Conservation (phyloP, 495 filamentous ascomycete genomes). For the Thozetella sp. region DNA sequence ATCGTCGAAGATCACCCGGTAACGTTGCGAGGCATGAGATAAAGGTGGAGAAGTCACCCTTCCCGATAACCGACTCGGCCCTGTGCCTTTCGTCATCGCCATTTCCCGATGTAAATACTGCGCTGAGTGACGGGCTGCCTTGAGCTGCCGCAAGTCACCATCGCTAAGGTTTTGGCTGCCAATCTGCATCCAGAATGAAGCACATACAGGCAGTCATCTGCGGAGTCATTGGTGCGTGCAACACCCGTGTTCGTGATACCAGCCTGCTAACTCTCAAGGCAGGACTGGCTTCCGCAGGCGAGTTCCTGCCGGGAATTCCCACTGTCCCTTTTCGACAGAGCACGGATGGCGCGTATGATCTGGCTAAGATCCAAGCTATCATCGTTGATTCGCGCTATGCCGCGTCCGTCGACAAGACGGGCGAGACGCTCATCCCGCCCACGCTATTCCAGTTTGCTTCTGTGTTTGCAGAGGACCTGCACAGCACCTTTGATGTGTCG, state of each 20-base stretch:
- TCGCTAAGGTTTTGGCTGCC: background rate
- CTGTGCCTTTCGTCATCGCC: no score
- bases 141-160: background rate
- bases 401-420: slow-evolving; percentile 30
- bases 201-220: background rate
- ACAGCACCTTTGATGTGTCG: slow-evolving; percentile 7
- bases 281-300: background rate
- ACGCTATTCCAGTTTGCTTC: slow-evolving; percentile 41
- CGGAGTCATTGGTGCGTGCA: background rate
- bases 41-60: background rate
- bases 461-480: slow-evolving; percentile 42
- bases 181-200: background rate
- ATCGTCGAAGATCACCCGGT: background rate
- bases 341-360: background rate
- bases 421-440: slow-evolving; percentile 51
- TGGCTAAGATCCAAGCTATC: slow-evolving; percentile 29
- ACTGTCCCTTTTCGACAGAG: background rate
- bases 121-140: background rate
- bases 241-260: background rate
- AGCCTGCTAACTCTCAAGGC: background rate
- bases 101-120: no score
- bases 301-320: background rate
- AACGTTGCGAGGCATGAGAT: background rate
- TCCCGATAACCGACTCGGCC: no score
- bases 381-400: slow-evolving; percentile 43